These are phyloP conservation scores for Aspergillus cristatus DNA, from an alignment of 495 filamentous ascomycete species.

Conservation along the genomic window DNA sequence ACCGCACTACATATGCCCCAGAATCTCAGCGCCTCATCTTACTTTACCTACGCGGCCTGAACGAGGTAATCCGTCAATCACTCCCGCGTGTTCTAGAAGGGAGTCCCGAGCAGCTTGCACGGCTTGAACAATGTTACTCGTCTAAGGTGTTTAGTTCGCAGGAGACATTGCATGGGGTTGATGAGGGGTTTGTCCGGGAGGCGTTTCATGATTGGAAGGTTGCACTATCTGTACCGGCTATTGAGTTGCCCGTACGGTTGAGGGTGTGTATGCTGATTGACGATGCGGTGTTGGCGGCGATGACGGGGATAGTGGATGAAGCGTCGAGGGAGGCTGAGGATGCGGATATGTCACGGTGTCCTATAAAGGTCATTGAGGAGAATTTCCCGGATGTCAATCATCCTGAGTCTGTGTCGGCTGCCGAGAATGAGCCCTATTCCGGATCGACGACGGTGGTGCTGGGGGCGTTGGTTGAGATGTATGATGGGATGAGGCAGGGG, in stretches of 20 bases:
- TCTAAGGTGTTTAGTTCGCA: conserved; percentile 17
- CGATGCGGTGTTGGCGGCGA: conserved; percentile 9
- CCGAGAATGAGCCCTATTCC: conserved; percentile 10
- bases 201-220: conserved; percentile 23
- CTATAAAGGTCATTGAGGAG: conserved; percentile 25
- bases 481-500: conserved; percentile 19
- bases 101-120: conserved; percentile 9
- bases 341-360: conserved; percentile 9
- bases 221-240: conserved; percentile 15
- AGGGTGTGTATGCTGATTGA: conserved; percentile 22
- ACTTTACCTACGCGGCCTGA: conserved; percentile 18
- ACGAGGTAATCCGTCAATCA: conserved; percentile 12
- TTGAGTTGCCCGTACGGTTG: conserved; percentile 19
- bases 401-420: conserved; percentile 6
- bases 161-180: conserved; percentile 6
- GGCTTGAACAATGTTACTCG: conserved; percentile 14
- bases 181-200: conserved; percentile 11
- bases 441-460: conserved; percentile 23
- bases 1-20: conserved; percentile 18
- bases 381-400: conserved; percentile 21
- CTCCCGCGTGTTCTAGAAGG: conserved; percentile 14
- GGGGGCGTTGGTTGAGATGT: conserved; percentile 20
- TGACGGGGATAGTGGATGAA: conserved; percentile 6
- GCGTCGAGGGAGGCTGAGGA: conserved; percentile 3
- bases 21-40: conserved; percentile 13